These are phyloP conservation scores for Pythium brachiatum DNA, from an alignment of 352 stramenopile genomes.

Conservation along the genomic window DNA sequence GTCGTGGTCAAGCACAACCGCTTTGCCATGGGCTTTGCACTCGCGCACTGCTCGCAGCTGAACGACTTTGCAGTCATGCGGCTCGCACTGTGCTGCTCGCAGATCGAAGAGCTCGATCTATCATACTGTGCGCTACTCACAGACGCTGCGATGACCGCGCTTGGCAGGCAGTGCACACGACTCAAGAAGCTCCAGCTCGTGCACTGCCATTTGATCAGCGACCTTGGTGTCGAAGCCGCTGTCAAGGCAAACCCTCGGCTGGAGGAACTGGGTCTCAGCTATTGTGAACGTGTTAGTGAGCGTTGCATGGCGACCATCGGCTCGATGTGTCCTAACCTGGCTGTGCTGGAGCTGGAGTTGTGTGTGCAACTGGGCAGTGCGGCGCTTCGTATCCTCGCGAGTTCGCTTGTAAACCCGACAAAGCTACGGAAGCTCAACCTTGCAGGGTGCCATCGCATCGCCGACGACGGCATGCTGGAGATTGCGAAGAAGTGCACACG, in stretches of 20 bases:
- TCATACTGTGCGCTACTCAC: constrained; percentile 66
- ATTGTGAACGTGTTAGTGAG: constrained; percentile 68
- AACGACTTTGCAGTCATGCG: constrained; percentile 42
- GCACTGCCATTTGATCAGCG: constrained; percentile 70
- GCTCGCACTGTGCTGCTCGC: constrained; percentile 42
- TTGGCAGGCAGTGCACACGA: constrained; percentile 50
- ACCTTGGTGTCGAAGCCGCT: constrained; percentile 72
- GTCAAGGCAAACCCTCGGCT: constrained; percentile 49
- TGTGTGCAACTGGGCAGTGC: constrained; percentile 59
- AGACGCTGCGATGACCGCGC: constrained; percentile 41
- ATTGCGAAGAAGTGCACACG: constrained; percentile 57
- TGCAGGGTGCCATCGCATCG: constrained; percentile 70
- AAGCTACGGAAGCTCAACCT: constrained; percentile 74
- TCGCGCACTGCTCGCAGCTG: constrained; percentile 40
- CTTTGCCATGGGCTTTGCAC: constrained; percentile 42
- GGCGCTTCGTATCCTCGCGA: constrained; percentile 58
- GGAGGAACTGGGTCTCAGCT: constrained; percentile 55
- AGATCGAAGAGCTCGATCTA: constrained; percentile 79
- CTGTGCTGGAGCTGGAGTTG: constrained; percentile 49
- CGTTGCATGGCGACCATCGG: constrained; percentile 52
- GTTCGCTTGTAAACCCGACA: constrained; percentile 34
- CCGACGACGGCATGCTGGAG: constrained; percentile 74
- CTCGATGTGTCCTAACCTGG: constrained; percentile 43
- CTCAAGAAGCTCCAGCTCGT: constrained; percentile 38
- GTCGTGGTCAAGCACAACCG: constrained; percentile 55